Evolutionary conservation across 169 alveolate genomes (phyloP), one percentile per base, ranked within the genome.

Genomic region (Eimeria zaria): DNA sequence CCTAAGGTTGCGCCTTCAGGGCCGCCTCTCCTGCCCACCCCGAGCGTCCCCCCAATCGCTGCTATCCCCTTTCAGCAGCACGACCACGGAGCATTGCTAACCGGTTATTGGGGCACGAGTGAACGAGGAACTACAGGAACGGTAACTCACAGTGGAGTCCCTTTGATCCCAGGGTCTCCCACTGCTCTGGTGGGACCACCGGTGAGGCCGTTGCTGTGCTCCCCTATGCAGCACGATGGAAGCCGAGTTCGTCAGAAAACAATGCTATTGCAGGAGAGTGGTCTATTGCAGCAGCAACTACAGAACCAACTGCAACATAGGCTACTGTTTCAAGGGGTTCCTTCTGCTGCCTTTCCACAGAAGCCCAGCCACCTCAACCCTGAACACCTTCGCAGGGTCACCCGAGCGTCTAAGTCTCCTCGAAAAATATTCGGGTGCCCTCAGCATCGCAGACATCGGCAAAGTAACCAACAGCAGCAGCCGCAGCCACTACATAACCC

Each of bases 21-120:
- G n/a, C 89, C 89, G 16, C 89, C 89, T 51, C 89, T 80, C 60
- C 89, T 80, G 16, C 89, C 89, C 69, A 80, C 64, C 64, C 89
- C 89, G 39, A 46, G 69, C 20, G 89, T 36, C 39, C 71, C 89
- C 60, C 62, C 89, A 22, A 41, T 51, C 8, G 41, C 89, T 6
- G 46, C 64, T 6, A 30, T 11, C 11, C 64, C 89, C 60, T 24
- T 46, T 41, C 84, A 74, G 24, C 55, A 39, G 12, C 60, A 41
- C 20, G 84, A 74, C 36, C 51, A 44, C 33, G 36, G 84, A 18
- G 51, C 60, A 20, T 74, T 74, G 33, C 58, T 44, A 8, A 74
- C 51, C 18, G 36, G 84, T 33, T 74, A 74, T 27, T 74, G 84
- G 60, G 55, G 51, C 55, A 20, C 84, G 22, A 7, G 39, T 74